Evolutionary conservation across 2,329 filamentous ascomycete species (phyloP).

Genomic region (Cercospora beticola): DNA sequence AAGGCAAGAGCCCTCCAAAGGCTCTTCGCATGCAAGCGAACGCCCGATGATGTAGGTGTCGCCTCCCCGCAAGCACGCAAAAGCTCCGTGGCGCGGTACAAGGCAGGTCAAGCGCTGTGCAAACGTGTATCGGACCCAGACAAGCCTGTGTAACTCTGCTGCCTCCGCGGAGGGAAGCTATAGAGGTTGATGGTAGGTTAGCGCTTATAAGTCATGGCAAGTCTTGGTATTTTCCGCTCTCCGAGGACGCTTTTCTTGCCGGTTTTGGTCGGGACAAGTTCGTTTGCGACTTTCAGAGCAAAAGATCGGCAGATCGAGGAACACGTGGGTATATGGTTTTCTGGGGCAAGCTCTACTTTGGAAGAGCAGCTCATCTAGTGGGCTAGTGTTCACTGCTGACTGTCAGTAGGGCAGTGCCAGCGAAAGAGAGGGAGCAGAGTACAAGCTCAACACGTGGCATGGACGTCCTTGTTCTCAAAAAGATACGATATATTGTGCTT

Average conservation of each 20-base stretch:
- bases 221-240: not conserved
- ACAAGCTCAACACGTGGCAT: not conserved
- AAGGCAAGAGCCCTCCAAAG: not conserved
- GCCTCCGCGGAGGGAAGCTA: not conserved
- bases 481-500: not conserved
- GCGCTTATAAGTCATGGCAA: not conserved
- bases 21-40: not conserved
- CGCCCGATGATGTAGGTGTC: not conserved
- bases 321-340: not conserved
- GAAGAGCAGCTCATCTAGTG: not conserved
- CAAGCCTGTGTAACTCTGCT: not conserved
- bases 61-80: not conserved
- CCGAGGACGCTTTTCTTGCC: not conserved
- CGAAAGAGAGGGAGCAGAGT: not conserved
- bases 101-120: not conserved
- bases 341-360: not conserved
- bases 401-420: not conserved
- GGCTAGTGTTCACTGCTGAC: not conserved
- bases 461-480: not conserved
- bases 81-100: not conserved
- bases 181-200: not conserved
- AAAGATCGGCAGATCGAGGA: not conserved
- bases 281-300: not conserved
- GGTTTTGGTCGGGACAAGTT: not conserved
- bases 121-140: not conserved